Percentiles rank a stretch among this genome's conserved stretches.
Evolutionary conservation across 345 rosid genomes (phyloP).

Genomic region (Lumnitzera racemosa): DNA sequence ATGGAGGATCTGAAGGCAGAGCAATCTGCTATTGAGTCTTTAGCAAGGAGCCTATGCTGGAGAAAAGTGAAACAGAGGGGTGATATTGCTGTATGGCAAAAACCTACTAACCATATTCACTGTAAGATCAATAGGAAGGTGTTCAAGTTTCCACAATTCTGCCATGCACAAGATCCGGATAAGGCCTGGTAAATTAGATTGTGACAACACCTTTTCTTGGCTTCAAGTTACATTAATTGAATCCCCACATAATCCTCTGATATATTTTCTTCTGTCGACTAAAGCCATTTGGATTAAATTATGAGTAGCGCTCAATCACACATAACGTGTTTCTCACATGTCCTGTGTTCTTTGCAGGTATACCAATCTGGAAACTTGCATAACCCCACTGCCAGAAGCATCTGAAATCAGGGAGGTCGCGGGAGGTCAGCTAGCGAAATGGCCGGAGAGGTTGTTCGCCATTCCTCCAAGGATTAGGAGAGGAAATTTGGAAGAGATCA

Average conservation of each 20-base stretch:
- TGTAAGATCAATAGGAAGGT: conserved; percentile 48
- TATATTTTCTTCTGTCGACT: not conserved
- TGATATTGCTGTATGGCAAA: conserved; percentile 83
- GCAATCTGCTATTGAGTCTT: conserved; percentile 43
- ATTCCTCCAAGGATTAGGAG: conserved; percentile 67
- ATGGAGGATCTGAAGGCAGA: conserved; percentile 48
- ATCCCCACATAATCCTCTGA: not conserved
- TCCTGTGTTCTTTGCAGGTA: conserved; percentile 40
- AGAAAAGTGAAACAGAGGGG: conserved; percentile 54
- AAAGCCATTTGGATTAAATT: not conserved
- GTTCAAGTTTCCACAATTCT: conserved; percentile 55
- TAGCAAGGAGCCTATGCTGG: conserved; percentile 80
- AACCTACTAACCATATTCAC: conserved; percentile 73
- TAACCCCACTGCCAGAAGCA: conserved; percentile 76
- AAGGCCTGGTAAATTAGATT: conserved; percentile 56
- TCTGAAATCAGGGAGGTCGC: conserved; percentile 42
- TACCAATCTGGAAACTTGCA: conserved; percentile 68
- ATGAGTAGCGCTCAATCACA: too few relatives aligned
- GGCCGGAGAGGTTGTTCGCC: conserved; percentile 69
- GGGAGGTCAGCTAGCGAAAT: conserved; percentile 56
- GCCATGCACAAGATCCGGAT: conserved; percentile 61
- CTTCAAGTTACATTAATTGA: not conserved
- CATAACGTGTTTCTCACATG: too few relatives aligned
- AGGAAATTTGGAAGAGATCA: conserved; percentile 42
- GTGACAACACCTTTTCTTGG: not conserved